A percentile compares a stretch with the other conserved stretches of the same genome.
phyloP scores from a whole-genome alignment of 176 grass and related monocot genomes.

The Metroxylon sagu region DNA sequence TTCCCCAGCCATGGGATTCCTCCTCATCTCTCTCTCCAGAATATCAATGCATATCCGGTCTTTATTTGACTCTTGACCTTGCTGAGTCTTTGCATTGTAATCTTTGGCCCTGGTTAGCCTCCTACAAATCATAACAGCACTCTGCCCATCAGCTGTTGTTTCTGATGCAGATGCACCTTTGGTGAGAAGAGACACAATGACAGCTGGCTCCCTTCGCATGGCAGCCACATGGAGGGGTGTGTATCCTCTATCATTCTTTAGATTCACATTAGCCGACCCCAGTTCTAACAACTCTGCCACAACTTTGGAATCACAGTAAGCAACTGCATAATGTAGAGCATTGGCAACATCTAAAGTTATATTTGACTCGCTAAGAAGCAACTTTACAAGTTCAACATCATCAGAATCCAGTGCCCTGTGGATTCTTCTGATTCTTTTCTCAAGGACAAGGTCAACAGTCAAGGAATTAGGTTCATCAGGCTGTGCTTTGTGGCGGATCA shows the following conservation, averaged over 20 bases:
- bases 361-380: slow-evolving; percentile 88
- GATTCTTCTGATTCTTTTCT: slow-evolving; percentile 79
- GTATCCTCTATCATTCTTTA: slow-evolving; percentile 71
- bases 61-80: slow-evolving; percentile 92
- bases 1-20: slow-evolving; percentile 62
- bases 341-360: slow-evolving; percentile 84
- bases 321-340: slow-evolving; percentile 79
- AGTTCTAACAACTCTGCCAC: slow-evolving; percentile 71
- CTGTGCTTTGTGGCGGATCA: slow-evolving; percentile 31
- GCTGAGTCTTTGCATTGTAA: slow-evolving; percentile 56
- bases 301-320: slow-evolving; percentile 91
- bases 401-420: slow-evolving; percentile 85
- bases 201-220: slow-evolving; percentile 84
- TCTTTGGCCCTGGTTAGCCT: slow-evolving; percentile 78
- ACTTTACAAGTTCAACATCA: slow-evolving; percentile 93
- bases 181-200: slow-evolving; percentile 73
- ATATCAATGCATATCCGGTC: slow-evolving; percentile 91
- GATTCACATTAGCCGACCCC: slow-evolving; percentile 63
- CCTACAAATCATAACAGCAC: slow-evolving; percentile 61
- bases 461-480: slow-evolving; percentile 22
- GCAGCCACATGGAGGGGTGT: slow-evolving; percentile 88
- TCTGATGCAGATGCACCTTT: slow-evolving; percentile 60
- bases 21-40: slow-evolving; percentile 77
- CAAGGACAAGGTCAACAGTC: slow-evolving; percentile 42
- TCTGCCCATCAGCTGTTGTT: slow-evolving; percentile 61